phyloP scores from a whole-genome alignment of 2,329 filamentous ascomycete genomes.

The Cordyceps tenuipes region DNA sequence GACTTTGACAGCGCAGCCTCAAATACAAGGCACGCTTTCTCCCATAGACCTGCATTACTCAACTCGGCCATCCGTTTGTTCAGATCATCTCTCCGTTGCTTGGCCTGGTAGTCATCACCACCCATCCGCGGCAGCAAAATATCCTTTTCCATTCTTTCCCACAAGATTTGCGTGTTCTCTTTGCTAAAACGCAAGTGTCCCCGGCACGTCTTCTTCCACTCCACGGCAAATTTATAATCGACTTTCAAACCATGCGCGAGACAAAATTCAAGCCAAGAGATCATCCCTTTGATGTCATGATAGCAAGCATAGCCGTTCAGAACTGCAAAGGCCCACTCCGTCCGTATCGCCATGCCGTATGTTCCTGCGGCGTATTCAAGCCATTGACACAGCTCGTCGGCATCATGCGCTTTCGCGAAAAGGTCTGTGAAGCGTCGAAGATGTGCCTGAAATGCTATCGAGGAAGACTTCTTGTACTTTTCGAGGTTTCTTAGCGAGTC shows the following conservation, averaged over 20 bases:
- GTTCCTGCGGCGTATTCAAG: constrained; percentile 20
- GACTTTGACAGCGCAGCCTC: not conserved
- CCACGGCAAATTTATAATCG: constrained; percentile 23
- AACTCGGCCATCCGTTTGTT: not conserved
- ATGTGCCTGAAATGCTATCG: not conserved
- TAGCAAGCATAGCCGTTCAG: constrained; percentile 23
- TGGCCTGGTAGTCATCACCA: not conserved
- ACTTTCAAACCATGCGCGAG: constrained; percentile 20
- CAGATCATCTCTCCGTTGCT: not conserved
- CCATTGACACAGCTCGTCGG: constrained; percentile 22
- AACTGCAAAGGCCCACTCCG: constrained; percentile 22
- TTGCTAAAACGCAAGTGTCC: constrained; percentile 4
- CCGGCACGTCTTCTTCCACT: constrained; percentile 13
- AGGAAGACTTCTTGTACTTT: not conserved
- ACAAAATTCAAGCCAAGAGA: constrained; percentile 27
- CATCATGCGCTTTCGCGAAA: constrained; percentile 20
- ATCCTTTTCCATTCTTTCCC: not conserved
- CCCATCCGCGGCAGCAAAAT: not conserved
- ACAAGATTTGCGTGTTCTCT: not conserved
- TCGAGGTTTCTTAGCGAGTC: not conserved
- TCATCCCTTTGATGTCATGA: constrained; percentile 21
- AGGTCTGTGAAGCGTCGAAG: not conserved
- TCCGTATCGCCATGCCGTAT: constrained; percentile 21
- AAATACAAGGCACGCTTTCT: not conserved
- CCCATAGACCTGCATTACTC: not conserved